These are phyloP conservation scores for Piper longum DNA, from an alignment of 164 flowering plant genomes.

Conservation along the genomic window DNA sequence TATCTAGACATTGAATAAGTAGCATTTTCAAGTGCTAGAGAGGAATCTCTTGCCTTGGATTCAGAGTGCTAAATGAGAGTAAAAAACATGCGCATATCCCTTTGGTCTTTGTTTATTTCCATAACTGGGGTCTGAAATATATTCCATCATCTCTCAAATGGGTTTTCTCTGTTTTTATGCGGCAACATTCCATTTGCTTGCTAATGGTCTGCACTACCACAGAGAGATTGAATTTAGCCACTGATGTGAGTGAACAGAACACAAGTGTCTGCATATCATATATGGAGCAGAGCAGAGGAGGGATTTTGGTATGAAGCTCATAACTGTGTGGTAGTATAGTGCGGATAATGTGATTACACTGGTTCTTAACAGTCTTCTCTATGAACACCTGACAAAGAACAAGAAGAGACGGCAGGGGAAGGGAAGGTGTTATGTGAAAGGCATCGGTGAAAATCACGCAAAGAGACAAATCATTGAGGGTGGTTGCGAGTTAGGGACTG, in stretches of 20 bases:
- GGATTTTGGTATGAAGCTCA: conserved; percentile 3
- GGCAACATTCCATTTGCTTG: conserved; percentile 19
- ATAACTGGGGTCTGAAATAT: conserved; percentile 13
- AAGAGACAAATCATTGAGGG: conserved; percentile 21
- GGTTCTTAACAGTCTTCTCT: conserved; percentile 12
- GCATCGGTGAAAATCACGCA: conserved; percentile 22
- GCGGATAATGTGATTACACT: no score
- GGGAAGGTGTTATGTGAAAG: conserved; percentile 15
- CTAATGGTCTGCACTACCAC: conserved; percentile 19
- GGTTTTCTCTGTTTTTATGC: conserved; percentile 5
- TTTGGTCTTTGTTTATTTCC: conserved; percentile 14
- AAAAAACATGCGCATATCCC: background rate
- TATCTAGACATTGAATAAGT: no score
- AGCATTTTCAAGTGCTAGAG: background rate
- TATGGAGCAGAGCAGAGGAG: background rate
- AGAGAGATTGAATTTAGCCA: conserved; percentile 6
- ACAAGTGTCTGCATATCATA: background rate
- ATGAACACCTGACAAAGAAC: conserved; percentile 12
- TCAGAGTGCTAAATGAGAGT: conserved; percentile 5
- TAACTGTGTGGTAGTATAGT: conserved; percentile 1
- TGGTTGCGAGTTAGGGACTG: conserved; percentile 8
- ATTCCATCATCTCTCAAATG: conserved; percentile 12
- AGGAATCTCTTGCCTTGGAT: conserved; percentile 1
- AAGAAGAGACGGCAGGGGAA: conserved; percentile 10
- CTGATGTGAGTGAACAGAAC: conserved; percentile 19